Percentiles rank a stretch among this genome's conserved stretches.
Conservation (phyloP, 768 basidiomycete species). For the Phlebiopsis flavidoalba region DNA sequence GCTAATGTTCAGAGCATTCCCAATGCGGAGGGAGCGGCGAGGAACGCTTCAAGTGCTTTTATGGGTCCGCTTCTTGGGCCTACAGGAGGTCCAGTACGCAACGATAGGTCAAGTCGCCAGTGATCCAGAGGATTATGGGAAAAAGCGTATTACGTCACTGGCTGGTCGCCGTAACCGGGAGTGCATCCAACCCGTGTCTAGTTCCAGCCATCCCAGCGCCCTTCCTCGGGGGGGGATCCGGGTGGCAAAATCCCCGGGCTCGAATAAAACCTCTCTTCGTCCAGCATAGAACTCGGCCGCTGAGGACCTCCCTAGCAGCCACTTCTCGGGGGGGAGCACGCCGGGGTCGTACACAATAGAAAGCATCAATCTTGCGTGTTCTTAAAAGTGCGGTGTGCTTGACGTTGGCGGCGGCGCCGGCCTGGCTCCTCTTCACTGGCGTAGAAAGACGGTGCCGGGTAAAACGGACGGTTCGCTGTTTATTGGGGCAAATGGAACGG, state of each 20-base stretch:
- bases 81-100: constrained; percentile 30
- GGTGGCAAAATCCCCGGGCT: constrained; percentile 22
- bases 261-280: constrained; percentile 2
- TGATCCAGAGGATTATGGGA: background rate
- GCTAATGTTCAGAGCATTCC: constrained; percentile 99
- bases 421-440: constrained; percentile 20
- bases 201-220: constrained; percentile 28
- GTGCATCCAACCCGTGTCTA: constrained; percentile 25
- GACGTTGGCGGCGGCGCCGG: constrained; percentile 29
- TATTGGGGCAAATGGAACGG: constrained; percentile 3
- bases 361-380: constrained; percentile 32
- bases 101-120: constrained; percentile 22
- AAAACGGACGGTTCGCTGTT: no score
- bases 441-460: no score
- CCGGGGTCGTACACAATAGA: constrained; percentile 27
- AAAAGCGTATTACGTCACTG: constrained; percentile 9
- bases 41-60: constrained; percentile 98
- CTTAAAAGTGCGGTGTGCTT: constrained; percentile 29
- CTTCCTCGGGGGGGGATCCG: no score
- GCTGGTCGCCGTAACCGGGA: constrained; percentile 11
- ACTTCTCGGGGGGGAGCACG: constrained; percentile 11
- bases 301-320: constrained; percentile 11
- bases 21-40: constrained; percentile 95
- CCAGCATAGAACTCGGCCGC: constrained; percentile 2
- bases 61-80: constrained; percentile 98